Evolutionary conservation across 2,329 filamentous ascomycete species (phyloP).

Genomic region (Capronia epimyces): DNA sequence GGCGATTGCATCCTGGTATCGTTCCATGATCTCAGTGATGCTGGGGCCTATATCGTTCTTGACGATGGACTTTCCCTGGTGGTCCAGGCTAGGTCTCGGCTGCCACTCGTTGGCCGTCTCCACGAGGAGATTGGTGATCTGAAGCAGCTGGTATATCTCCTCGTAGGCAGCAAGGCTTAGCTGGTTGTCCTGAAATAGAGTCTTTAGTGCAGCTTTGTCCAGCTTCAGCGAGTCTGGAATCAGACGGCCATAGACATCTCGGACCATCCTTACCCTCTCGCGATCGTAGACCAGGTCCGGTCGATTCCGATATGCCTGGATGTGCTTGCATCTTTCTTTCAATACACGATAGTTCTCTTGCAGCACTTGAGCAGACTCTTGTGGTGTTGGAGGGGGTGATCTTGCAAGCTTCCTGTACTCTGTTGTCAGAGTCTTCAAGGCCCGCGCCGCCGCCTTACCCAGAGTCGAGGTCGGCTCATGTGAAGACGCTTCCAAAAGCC

Average conservation of each 20-base stretch:
- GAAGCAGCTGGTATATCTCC: conserved; percentile 14
- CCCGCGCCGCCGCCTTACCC: conserved; percentile 12
- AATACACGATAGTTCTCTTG: not conserved
- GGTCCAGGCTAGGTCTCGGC: conserved; percentile 12
- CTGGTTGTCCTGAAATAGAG: conserved; percentile 8
- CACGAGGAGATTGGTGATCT: conserved; percentile 4
- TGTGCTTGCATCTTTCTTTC: conserved; percentile 8
- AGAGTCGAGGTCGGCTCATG: conserved; percentile 8
- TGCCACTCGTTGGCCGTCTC: conserved; percentile 11
- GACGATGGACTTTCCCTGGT: conserved; percentile 18
- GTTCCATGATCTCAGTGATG: conserved; percentile 11
- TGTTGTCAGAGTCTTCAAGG: conserved; percentile 4
- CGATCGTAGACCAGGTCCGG: not conserved
- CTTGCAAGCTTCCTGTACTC: conserved; percentile 3
- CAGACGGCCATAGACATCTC: conserved; percentile 25
- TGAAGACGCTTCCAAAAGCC: conserved; percentile 4
- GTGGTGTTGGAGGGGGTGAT: not conserved
- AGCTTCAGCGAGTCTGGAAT: conserved; percentile 19
- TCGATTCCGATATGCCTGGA: not conserved
- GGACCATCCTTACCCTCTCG: conserved; percentile 9
- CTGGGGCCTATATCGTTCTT: conserved; percentile 8
- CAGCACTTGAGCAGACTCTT: not conserved
- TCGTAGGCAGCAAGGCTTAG: conserved; percentile 7
- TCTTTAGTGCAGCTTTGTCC: conserved; percentile 14
- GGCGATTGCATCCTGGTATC: conserved; percentile 1